These are phyloP conservation scores for Russula griseocarnosa DNA, from an alignment of 768 basidiomycete genomes.

Conservation along the genomic window DNA sequence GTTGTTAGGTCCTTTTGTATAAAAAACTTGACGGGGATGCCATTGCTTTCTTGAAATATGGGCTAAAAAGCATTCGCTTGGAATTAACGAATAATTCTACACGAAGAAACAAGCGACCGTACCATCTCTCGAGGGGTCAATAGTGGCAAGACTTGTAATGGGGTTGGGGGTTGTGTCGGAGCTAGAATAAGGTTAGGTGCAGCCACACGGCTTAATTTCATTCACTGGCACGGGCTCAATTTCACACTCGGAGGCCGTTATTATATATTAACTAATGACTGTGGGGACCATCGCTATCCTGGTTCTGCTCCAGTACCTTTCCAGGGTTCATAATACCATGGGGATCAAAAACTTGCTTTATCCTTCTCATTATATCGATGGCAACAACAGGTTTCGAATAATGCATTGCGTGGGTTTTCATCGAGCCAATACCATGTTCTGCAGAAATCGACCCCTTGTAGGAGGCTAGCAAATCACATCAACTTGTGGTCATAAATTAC, in stretches of 20 bases:
- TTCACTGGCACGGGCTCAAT: not conserved
- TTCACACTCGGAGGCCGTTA: too few species aligned
- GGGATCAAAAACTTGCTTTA: conserved; percentile 88
- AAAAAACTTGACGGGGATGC: conserved; percentile 75
- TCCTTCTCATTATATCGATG: conserved; percentile 84
- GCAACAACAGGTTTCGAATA: conserved; percentile 82
- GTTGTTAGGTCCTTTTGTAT: conserved; percentile 73
- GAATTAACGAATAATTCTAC: conserved; percentile 2
- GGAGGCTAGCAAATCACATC: conserved; percentile 45
- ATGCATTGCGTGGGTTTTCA: conserved; percentile 85
- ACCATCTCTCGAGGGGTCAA: conserved; percentile 21
- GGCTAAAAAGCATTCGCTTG: conserved; percentile 40
- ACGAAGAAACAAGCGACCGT: conserved; percentile 7
- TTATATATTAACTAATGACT: not conserved
- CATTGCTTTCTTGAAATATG: conserved; percentile 66
- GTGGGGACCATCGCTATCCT: not conserved
- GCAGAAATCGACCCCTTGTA: conserved; percentile 91
- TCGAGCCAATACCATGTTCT: conserved; percentile 94
- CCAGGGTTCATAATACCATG: conserved; percentile 91
- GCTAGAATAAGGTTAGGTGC: conserved; percentile 31
- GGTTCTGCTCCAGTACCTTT: conserved; percentile 53
- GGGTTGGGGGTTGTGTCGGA: conserved; percentile 31
- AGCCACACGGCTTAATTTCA: conserved; percentile 15
- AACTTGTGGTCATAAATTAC: conserved; percentile 3
- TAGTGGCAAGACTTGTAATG: conserved; percentile 28